Evolutionary conservation across 441 rosid species (phyloP).

Genomic region (Erodium chrysanthum): DNA sequence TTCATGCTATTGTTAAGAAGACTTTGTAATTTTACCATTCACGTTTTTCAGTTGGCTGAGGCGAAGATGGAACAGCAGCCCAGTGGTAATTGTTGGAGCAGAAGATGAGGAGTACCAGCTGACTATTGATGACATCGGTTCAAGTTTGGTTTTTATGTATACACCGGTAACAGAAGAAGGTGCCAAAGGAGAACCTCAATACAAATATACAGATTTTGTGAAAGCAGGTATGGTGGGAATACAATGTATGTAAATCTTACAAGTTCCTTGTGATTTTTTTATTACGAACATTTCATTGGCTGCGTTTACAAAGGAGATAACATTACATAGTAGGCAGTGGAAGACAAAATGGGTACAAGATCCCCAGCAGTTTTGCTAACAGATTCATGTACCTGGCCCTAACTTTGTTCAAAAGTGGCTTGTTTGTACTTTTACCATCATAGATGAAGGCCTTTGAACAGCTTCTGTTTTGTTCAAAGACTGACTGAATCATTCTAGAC

Average conservation of each 20-base stretch:
- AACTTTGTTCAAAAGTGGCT: neutral
- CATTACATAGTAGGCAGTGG: neutral
- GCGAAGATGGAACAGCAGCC: slow-evolving; percentile 93
- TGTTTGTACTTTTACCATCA: neutral
- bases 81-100: slow-evolving; percentile 80
- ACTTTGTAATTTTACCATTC: slow-evolving; percentile 8
- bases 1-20: neutral
- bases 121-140: slow-evolving; percentile 71
- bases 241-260: slow-evolving; percentile 12
- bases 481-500: neutral
- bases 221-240: slow-evolving; percentile 60
- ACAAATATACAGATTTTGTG: slow-evolving; percentile 88
- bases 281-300: neutral
- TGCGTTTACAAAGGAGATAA: neutral
- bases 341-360: neutral
- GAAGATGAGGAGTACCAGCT: slow-evolving; percentile 81
- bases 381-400: neutral
- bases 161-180: slow-evolving; percentile 95
- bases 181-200: slow-evolving; percentile 94
- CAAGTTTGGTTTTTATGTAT: slow-evolving; percentile 96
- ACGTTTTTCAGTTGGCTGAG: slow-evolving; percentile 65
- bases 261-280: slow-evolving; percentile 4
- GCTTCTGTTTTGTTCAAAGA: neutral
- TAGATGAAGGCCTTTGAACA: neutral
- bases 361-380: neutral